phyloP scores from a whole-genome alignment of 1,284 basidiomycete genomes.

The Apiotrichum gamsii region DNA sequence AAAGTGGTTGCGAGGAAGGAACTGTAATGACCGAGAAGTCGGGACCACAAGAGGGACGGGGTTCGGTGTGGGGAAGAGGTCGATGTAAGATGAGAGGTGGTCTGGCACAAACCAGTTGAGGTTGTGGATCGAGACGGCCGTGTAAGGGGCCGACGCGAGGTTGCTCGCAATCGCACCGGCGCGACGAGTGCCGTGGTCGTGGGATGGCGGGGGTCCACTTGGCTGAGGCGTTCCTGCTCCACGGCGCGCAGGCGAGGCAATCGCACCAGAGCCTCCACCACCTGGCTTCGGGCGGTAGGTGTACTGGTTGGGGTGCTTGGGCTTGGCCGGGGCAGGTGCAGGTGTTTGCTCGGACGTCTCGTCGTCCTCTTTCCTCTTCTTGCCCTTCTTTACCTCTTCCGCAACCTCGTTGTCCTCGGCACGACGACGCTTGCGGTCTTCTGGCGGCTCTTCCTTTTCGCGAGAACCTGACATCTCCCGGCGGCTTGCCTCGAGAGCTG shows the following conservation, averaged over 20 bases:
- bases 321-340: conserved; percentile 22
- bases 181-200: conserved; percentile 44
- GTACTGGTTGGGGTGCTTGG: conserved; percentile 56
- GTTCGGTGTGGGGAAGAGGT: conserved; percentile 68
- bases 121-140: conserved; percentile 30
- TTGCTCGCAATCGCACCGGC: conserved; percentile 38
- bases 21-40: conserved; percentile 29
- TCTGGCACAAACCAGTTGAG: conserved; percentile 84
- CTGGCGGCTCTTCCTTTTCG: conserved; percentile 21
- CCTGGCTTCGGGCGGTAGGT: conserved; percentile 53
- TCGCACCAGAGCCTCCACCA: conserved; percentile 17
- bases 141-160: conserved; percentile 26
- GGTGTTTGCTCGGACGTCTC: conserved; percentile 25
- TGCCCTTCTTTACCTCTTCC: conserved; percentile 23
- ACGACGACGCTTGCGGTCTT: conserved; percentile 15
- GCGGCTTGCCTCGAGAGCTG: conserved; percentile 52
- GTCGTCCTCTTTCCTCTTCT: conserved; percentile 41
- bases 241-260: conserved; percentile 15
- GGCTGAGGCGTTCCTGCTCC: conserved; percentile 23
- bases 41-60: conserved; percentile 72
- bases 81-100: conserved; percentile 80
- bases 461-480: conserved; percentile 20
- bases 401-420: conserved; percentile 26
- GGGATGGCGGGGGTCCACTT: conserved; percentile 25
- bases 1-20: conserved; percentile 35